These are phyloP conservation scores for Lichtheimia corymbifera DNA, from an alignment of 371 early-diverging fungal genomes.

Conservation along the genomic window DNA sequence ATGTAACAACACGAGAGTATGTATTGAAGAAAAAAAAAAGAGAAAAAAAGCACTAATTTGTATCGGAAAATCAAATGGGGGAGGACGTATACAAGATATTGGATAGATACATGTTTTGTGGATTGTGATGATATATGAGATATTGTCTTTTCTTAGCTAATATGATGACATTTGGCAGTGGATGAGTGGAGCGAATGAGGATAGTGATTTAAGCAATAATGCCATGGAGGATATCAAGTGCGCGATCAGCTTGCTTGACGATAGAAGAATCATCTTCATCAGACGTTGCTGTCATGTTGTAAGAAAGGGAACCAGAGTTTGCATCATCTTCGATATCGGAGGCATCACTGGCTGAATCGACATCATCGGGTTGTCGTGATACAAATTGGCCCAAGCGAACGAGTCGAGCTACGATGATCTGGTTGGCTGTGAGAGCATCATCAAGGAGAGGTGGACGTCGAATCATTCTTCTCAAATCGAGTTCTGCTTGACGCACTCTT, in stretches of 20 bases:
- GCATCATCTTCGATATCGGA: conserved; percentile 18
- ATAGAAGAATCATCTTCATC: conserved; percentile 15
- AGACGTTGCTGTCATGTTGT: neutral
- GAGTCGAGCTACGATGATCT: conserved; percentile 30
- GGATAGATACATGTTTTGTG: too few species aligned
- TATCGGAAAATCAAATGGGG: too few species aligned
- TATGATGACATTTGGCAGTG: too few species aligned
- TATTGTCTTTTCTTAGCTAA: too few species aligned
- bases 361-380: conserved; percentile 27
- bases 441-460: conserved; percentile 18
- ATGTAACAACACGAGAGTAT: too few species aligned
- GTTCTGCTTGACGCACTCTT: conserved; percentile 18
- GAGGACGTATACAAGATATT: too few species aligned
- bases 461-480: conserved; percentile 35
- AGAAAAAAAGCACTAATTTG: too few species aligned
- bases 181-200: too few species aligned
- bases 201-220: conserved; percentile 1
- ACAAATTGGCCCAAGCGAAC: conserved; percentile 28
- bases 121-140: too few species aligned
- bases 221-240: conserved; percentile 40
- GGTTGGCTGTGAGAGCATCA: conserved; percentile 11
- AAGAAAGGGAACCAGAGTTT: neutral
- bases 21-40: too few species aligned
- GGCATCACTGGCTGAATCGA: conserved; percentile 34
- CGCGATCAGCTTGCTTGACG: conserved; percentile 30